Evolutionary conservation across 805 yeast species (phyloP), one percentile per base, ranked within the genome.

Genomic region (Zygosaccharomyces bailii): DNA sequence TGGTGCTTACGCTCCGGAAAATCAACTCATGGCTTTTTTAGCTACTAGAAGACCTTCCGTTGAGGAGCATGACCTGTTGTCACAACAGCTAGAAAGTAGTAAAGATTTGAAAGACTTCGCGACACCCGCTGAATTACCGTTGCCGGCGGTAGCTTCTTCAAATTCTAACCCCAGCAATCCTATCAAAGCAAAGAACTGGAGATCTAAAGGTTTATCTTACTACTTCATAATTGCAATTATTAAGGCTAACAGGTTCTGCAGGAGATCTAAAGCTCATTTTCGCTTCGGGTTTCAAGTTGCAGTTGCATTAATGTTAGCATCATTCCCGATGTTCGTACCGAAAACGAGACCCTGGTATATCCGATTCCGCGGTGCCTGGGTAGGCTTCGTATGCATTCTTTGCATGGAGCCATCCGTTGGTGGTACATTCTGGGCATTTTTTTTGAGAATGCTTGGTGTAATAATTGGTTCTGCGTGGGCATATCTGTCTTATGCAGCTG

Each of bases 351-450:
- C 60, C n/a, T 76, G 80, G 80, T 75, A 74, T 48, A 59, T 58
- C n/a, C 65, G 68, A 13, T 66, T 69, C 24, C 67, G 73, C 48
- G 80, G 79, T 33, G 60, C 74, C 1, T 76, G 80, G 80, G 69
- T 74, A 5, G 80, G 79, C 20, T 76, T 76, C 61, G 76, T 74
- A 4, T 74, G 77, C 49, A 71, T 72, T 24, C 54, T 76, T 36
- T 74, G 73, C 18, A 44, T 75, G 20, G 80, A 76, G 48, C 75
- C 78, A 0, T 72, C 76, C 4, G 68, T 75, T 11, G 80, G 80
- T 10, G 73, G 70, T 13, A 73, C 80, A 1, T 68, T 73, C 39
- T 72, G 69, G 64, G 73, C 72, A 3, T 71, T 72, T 48, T 67
- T 75, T 38, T 50, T 73, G 1, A 67, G 80, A 53, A 70, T 70